Evolutionary conservation across 139 green algal species (phyloP), one percentile per base, ranked within the genome.

Genomic region (Nannochloris sp.): DNA sequence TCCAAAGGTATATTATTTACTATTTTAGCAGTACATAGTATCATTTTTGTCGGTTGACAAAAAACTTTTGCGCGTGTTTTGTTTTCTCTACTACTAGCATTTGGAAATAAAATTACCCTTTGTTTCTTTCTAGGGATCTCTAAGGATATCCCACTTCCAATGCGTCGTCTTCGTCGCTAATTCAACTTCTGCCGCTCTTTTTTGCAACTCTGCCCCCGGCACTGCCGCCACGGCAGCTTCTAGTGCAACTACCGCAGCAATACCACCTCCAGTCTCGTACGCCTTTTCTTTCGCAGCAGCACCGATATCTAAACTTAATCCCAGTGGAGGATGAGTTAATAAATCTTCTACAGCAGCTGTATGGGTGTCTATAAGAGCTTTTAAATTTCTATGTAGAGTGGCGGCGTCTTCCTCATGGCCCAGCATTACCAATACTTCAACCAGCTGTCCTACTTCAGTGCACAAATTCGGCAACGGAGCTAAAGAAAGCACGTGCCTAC

Each of bases 341-440:
- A 87, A 53, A 35, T 83, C 71, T 9, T 69, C 62, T 6, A 48
- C 67, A 1, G 76, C 83, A 3, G 51, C 64, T 29, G 59, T 29
- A 15, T 82, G 70, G 19, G 42, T 54, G 31, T 60, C 31, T 3
- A 83, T 35, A 8, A 86, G 64, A 7, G 39, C 54, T 1, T 59
- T 71, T 60, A 93, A 55, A 12, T 60, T 61, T 37, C 73, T 66
- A 75, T 96, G 89, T 61, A 96, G 68, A 39, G 72, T 63, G 0
- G 39, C 36, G 0, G 85, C 89, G 51, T 95, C 88, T 0, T 35
- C 33, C n/a, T 72, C 68, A 58, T 95, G 86, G 1, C 82, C 87
- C 59, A 95, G 65, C 54, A 90, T 31, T 32, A 92, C 79, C 51
- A 96, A 70, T 27, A 90, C 62, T 75, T 95, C 89, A 0, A 66